Conservation (phyloP, 2,329 filamentous ascomycete genomes). For the Microcyclosporella mali region DNA sequence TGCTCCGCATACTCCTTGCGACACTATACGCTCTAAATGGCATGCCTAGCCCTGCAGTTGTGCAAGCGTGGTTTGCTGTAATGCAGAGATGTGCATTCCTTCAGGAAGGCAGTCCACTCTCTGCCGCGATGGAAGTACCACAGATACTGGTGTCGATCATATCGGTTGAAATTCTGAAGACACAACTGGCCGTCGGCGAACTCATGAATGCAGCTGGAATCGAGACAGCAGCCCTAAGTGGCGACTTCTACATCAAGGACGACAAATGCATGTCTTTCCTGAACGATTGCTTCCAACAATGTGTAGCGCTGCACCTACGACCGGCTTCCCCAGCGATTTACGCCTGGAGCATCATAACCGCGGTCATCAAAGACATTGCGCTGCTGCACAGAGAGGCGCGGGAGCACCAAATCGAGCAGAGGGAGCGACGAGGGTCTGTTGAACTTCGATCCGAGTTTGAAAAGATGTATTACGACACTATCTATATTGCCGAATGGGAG, state of each 20-base stretch:
- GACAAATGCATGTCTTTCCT: conserved; percentile 64
- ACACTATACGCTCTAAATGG: conserved; percentile 35
- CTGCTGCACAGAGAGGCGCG: conserved; percentile 13
- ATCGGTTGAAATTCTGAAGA: conserved; percentile 66
- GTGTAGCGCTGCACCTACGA: conserved; percentile 49
- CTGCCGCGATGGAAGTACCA: conserved; percentile 39
- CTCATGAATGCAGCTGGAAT: conserved; percentile 31
- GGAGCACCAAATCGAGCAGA: conserved; percentile 29
- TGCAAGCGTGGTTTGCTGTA: conserved; percentile 69
- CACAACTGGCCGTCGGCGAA: conserved; percentile 54
- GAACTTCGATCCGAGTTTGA: conserved; percentile 20
- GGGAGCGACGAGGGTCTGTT: conserved; percentile 11
- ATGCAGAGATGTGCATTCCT: conserved; percentile 66
- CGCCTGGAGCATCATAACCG: conserved; percentile 72
- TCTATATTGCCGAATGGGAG: conserved; percentile 2
- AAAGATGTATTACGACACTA: conserved; percentile 32
- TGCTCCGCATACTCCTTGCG: conserved; percentile 47
- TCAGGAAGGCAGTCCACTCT: conserved; percentile 42
- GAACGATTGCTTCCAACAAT: conserved; percentile 62
- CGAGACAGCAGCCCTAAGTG: conserved; percentile 6
- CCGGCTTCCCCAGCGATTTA: conserved; percentile 69
- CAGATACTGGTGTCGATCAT: conserved; percentile 65
- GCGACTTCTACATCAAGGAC: conserved; percentile 57
- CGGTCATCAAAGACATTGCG: conserved; percentile 53
- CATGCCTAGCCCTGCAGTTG: conserved; percentile 36